A percentile compares a stretch with the other conserved stretches of the same genome.
These are phyloP conservation scores for Ensete ventricosum DNA, from an alignment of 176 grass and related monocot species.

Conservation along the genomic window DNA sequence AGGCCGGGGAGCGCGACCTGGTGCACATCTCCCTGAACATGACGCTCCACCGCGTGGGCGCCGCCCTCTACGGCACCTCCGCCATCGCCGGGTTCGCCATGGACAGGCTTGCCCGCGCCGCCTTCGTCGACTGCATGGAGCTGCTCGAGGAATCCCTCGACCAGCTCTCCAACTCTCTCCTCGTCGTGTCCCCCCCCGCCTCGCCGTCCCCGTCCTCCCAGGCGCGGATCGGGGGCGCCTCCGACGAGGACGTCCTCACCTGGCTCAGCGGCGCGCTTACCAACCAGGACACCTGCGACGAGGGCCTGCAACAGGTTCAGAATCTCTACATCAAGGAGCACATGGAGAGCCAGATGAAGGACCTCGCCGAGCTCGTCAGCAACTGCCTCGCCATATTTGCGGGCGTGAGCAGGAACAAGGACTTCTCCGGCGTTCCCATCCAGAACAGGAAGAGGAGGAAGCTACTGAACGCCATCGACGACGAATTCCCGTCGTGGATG, in stretches of 20 bases:
- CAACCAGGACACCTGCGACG: slow-evolving; percentile 19
- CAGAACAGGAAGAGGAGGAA: slow-evolving; percentile 14
- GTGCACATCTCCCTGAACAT: slow-evolving; percentile 49
- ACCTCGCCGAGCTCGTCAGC: slow-evolving; percentile 11
- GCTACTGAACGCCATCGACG: neutral
- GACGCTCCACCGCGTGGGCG: slow-evolving; percentile 24
- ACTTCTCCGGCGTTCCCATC: slow-evolving; percentile 16
- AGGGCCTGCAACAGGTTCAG: neutral
- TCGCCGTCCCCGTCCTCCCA: neutral
- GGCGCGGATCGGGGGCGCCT: neutral
- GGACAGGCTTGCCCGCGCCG: slow-evolving; percentile 19
- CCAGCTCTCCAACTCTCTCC: slow-evolving; percentile 28
- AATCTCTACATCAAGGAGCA: neutral
- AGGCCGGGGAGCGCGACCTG: slow-evolving; percentile 30
- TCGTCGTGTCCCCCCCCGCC: neutral
- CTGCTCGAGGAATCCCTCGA: slow-evolving; percentile 36
- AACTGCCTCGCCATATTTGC: slow-evolving; percentile 20
- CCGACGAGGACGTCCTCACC: slow-evolving; percentile 14
- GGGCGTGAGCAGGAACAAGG: slow-evolving; percentile 13
- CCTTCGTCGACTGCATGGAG: slow-evolving; percentile 50
- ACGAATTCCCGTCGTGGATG: slow-evolving; percentile 11
- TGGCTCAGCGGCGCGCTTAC: slow-evolving; percentile 18
- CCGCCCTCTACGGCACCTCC: slow-evolving; percentile 25
- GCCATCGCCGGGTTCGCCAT: slow-evolving; percentile 6
- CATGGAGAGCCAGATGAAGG: neutral